Conservation (phyloP, 177 flowering plant species). For the Vitis hybrid region DNA sequence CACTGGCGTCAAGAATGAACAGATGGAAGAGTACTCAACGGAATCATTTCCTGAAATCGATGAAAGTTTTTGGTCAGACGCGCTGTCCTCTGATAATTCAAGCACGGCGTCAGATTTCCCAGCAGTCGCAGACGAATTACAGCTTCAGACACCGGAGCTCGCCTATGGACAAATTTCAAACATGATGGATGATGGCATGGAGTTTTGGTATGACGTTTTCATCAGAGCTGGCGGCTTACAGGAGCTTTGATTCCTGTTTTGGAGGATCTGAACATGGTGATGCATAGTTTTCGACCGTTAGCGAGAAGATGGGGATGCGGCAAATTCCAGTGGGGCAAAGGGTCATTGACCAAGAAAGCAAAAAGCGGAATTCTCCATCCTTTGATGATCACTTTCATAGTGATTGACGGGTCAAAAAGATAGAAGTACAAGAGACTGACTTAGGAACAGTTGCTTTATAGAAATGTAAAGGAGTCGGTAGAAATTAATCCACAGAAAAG, state of each 20-base stretch:
- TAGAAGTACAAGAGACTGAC: too few species aligned
- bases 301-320: too few species aligned
- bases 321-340: too few species aligned
- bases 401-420: too few species aligned
- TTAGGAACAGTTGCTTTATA: too few species aligned
- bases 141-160: constrained; percentile 7
- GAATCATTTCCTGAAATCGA: constrained; percentile 35
- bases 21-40: constrained; percentile 10
- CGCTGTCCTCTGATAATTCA: constrained; percentile 7
- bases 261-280: background rate
- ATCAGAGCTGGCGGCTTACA: constrained; percentile 18
- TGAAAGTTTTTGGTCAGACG: constrained; percentile 45
- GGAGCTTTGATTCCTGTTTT: constrained; percentile 5
- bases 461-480: too few species aligned
- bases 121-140: constrained; percentile 2
- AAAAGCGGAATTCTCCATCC: too few species aligned
- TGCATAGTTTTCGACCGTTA: background rate
- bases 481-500: too few species aligned
- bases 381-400: too few species aligned
- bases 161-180: background rate
- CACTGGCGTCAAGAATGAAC: constrained; percentile 6
- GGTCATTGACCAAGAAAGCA: too few species aligned
- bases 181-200: constrained; percentile 34
- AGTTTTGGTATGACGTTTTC: constrained; percentile 46
- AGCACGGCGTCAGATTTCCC: constrained; percentile 9